Evolutionary conservation across 352 stramenopile species (phyloP), one percentile per base, ranked within the genome.

Genomic region (Globisporangium spinosum): DNA sequence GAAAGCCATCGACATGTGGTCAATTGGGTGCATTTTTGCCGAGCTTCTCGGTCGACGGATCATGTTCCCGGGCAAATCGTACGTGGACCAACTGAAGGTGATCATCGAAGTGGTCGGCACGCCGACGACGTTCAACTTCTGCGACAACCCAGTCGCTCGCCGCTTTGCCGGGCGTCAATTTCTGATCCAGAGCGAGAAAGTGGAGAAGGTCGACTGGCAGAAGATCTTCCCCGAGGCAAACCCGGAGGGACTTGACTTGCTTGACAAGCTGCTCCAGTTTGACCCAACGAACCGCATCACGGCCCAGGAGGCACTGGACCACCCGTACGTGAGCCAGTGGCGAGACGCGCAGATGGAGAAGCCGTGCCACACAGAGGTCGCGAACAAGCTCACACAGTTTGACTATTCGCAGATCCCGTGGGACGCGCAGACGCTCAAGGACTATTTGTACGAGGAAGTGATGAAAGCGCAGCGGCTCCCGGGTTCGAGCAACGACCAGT

Each of bases 21-120:
- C 88, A 64, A 97, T 99, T 40, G 98, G 98, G 13, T 99, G 98
- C 75, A 99, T 99, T 66, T 98, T 99, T 70, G 98, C 91, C 2
- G 98, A 99, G 78, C 83, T 99, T 20, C 84, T 99, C 15, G 86
- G 89, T 2, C 82, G 98, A 2, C 73, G 79, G 1, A 83, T 95
- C 61, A 77, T 96, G 49, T 96, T 96, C 53, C 87, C 89, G 3
- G 89, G 89, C 13, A 90, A 85, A 55, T 94, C 85, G 10, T 96
- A 95, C 67, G 87, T 96, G 25, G 87, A 96, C 67, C 89, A 96
- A 66, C 76, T 96, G 49, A 94, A 94, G 67, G 77, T 93, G 29
- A 95, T 96, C 59, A 79, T 96, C 10, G 88, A 94, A 58, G 82
- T 96, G 57, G 84, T 96, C 23, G 88, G 88, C 25, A 95, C 88